phyloP scores from a whole-genome alignment of 129 eudicot genomes.

The Silybum marianum region DNA sequence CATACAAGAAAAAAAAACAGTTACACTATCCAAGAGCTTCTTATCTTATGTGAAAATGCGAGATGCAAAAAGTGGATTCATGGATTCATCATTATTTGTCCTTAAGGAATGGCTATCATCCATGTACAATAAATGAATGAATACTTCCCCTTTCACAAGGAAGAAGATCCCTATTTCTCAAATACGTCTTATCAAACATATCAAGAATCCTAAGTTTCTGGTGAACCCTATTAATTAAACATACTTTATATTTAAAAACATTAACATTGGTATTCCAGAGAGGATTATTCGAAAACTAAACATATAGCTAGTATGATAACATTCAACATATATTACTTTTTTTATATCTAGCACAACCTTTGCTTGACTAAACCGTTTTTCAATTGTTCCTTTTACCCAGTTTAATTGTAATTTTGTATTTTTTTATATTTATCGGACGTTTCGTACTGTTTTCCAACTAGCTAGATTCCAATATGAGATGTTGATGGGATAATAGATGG shows the following conservation, averaged over 20 bases:
- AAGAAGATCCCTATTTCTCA: neutral
- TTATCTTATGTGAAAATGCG: too few species aligned
- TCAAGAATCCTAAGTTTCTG: neutral
- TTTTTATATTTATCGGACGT: neutral
- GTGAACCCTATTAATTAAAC: neutral
- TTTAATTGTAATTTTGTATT: neutral
- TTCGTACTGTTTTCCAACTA: neutral
- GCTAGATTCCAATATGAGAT: constrained; percentile 9
- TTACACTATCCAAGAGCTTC: too few species aligned
- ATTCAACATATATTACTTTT: neutral
- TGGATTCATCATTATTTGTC: too few species aligned
- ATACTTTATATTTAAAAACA: neutral
- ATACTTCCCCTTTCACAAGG: neutral
- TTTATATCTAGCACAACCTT: neutral
- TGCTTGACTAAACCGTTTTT: neutral
- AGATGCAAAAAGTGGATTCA: neutral
- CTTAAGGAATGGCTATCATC: neutral
- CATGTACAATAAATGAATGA: neutral
- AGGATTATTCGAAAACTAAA: neutral
- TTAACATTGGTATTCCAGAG: neutral
- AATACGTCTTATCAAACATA: neutral
- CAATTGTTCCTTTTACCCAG: neutral
- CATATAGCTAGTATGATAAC: neutral
- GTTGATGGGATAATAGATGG: constrained; percentile 14
- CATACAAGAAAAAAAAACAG: neutral